Base-by-base conservation (phyloP, 495 filamentous ascomycete genomes). In the Achaetomiella virescens region DNA sequence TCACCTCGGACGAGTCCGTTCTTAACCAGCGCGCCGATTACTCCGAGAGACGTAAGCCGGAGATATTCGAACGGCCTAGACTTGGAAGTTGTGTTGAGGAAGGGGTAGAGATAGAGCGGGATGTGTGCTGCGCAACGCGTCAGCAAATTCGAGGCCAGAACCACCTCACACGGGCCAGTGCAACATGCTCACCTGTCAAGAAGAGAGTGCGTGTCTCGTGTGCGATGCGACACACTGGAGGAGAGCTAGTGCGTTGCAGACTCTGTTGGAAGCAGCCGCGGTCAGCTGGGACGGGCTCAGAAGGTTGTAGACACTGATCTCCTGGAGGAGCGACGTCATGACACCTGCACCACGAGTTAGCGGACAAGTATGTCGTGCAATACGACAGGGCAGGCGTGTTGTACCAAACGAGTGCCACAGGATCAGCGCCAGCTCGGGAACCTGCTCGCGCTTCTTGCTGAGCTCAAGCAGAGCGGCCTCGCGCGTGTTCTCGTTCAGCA, bases 341-440 rank as follows among this genome's bases (percentile, higher is more conserved):
- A 99, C 95, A 61, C 93, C 92, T 97, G 21, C 43, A 40, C 18
- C 27, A 14, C 27, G 6, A 5, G 44, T 60, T 60, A 60, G 55
- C 60, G 49, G 44, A 48, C 44, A 37, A 17, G 24, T n/a, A n/a
- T 38, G 38, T 25, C 47, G 40, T 29, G 25, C 25, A 1, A 57
- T 3, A 37, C 14, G 11, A 15, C 11, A 10, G 25, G 24, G 22
- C 20, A 17, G 27, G 31, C 1, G 27, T 6, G 25, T 50, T 87
- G 59, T 83, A 97, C 92, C 93, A 68, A 97, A 97, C 2, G 93
- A 97, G 71, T 99, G 92, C 93, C 93, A 99, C 50, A 99, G 81
- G 46, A 99, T 96, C 60, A 99, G 73, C 29, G 93, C 93, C 56
- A 99, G 76, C 71, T 99, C 93, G 15, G 93, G 91, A 15, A 99